phyloP scores from a whole-genome alignment of 495 filamentous ascomycete species.

The Aspergillus bertholletiae region DNA sequence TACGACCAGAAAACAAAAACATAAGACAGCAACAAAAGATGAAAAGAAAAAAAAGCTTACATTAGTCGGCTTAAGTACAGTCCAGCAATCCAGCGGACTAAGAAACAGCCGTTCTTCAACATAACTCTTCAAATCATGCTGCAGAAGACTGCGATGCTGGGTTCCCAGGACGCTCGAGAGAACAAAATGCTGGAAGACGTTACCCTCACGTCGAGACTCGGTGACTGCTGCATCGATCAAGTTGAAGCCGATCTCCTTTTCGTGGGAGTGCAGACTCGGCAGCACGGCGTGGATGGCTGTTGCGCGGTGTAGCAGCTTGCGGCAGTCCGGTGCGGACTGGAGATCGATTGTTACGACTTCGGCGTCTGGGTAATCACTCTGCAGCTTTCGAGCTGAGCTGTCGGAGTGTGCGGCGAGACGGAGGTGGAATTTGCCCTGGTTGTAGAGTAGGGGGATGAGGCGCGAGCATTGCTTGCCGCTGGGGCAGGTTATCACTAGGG shows the following conservation, averaged over 20 bases:
- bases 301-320: constrained; percentile 9
- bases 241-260: constrained; percentile 27
- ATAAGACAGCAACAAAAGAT: no score
- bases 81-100: constrained; percentile 21
- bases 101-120: constrained; percentile 30
- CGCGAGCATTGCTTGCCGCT: constrained; percentile 20
- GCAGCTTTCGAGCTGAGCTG: constrained; percentile 6
- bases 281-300: constrained; percentile 17
- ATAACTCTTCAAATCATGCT: constrained; percentile 32
- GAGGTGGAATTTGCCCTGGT: constrained; percentile 18
- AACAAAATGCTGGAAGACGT: constrained; percentile 24
- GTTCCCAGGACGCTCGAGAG: constrained; percentile 24
- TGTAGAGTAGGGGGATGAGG: constrained; percentile 26
- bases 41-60: no score
- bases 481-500: constrained; percentile 26
- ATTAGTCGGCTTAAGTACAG: constrained; percentile 30
- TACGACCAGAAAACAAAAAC: no score
- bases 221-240: constrained; percentile 27
- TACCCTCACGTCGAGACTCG: constrained; percentile 5
- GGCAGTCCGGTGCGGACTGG: constrained; percentile 10
- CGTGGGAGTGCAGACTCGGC: constrained; percentile 25
- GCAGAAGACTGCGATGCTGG: constrained; percentile 28
- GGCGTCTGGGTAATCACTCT: constrained; percentile 17
- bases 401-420: constrained; percentile 24
- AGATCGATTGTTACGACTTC: constrained; percentile 24